phyloP scores from a whole-genome alignment of 495 filamentous ascomycete genomes.

The Penicillium egyptiacum region DNA sequence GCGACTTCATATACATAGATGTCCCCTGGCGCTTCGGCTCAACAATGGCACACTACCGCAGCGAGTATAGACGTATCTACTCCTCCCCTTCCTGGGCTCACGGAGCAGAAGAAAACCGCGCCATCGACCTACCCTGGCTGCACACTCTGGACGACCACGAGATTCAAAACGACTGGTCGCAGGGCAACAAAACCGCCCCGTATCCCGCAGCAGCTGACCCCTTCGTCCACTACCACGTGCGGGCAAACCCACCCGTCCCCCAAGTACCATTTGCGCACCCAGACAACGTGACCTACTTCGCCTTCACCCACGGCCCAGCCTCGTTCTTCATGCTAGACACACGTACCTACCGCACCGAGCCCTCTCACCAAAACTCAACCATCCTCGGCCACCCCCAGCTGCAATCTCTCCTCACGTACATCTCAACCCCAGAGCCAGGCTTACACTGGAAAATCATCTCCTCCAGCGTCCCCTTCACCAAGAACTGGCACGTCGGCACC shows the following conservation, averaged over 20 bases:
- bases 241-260: slow-evolving; percentile 72
- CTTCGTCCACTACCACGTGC: slow-evolving; percentile 80
- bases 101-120: slow-evolving; percentile 41
- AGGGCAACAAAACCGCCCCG: slow-evolving; percentile 66
- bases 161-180: slow-evolving; percentile 86
- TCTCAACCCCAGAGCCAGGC: slow-evolving; percentile 68
- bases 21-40: slow-evolving; percentile 78
- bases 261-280: slow-evolving; percentile 41
- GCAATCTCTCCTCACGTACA: slow-evolving; percentile 72
- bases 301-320: slow-evolving; percentile 84
- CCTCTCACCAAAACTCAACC: slow-evolving; percentile 63
- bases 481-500: slow-evolving; percentile 86
- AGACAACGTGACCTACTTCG: slow-evolving; percentile 71
- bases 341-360: slow-evolving; percentile 74
- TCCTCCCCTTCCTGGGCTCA: slow-evolving; percentile 83
- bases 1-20: slow-evolving; percentile 98
- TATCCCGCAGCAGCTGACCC: slow-evolving; percentile 79
- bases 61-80: slow-evolving; percentile 91
- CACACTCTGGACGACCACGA: slow-evolving; percentile 97
- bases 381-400: slow-evolving; percentile 86
- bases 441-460: slow-evolving; percentile 93
- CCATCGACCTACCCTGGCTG: slow-evolving; percentile 80
- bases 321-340: slow-evolving; percentile 95
- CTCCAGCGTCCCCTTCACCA: slow-evolving; percentile 88
- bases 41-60: slow-evolving; percentile 71